A percentile compares a stretch with the other conserved stretches of the same genome.
Evolutionary conservation across 2,329 filamentous ascomycete species (phyloP).

Genomic region (Ophiobolus disseminans): DNA sequence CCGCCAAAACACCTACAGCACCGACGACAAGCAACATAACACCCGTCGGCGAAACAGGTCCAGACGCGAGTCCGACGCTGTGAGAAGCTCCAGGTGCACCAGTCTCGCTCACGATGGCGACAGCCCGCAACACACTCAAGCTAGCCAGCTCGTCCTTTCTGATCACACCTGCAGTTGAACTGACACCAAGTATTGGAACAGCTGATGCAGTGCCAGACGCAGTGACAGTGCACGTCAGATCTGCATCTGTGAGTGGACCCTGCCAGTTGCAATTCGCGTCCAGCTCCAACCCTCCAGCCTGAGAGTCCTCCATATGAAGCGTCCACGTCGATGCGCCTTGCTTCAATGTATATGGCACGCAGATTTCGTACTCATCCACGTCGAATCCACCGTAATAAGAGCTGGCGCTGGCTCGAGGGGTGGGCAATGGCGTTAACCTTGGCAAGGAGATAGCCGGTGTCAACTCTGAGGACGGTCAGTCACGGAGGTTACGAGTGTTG

Average conservation of each 20-base stretch:
- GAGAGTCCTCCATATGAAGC: slow-evolving; percentile 29
- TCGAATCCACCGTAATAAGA: slow-evolving; percentile 9
- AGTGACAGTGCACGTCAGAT: slow-evolving; percentile 32
- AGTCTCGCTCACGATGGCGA: neutral
- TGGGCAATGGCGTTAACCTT: slow-evolving; percentile 12
- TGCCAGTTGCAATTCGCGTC: slow-evolving; percentile 32
- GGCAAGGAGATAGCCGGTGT: neutral
- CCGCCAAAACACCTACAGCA: slow-evolving; percentile 30
- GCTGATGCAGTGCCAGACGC: slow-evolving; percentile 15
- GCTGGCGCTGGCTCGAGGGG: neutral
- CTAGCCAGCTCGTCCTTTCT: too few species aligned
- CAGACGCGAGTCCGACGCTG: slow-evolving; percentile 26
- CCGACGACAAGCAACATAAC: slow-evolving; percentile 30
- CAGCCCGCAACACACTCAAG: too few species aligned
- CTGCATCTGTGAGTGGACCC: slow-evolving; percentile 26
- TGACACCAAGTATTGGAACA: neutral
- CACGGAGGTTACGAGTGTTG: neutral
- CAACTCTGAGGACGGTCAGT: slow-evolving; percentile 1
- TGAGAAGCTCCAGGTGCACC: slow-evolving; percentile 3
- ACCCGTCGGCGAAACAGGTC: slow-evolving; percentile 24
- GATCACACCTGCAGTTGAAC: neutral
- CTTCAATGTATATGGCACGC: slow-evolving; percentile 32
- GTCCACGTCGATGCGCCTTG: slow-evolving; percentile 30
- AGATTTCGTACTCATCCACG: slow-evolving; percentile 17
- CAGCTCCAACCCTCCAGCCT: slow-evolving; percentile 23